Conservation (phyloP, 2,329 filamentous ascomycete species). For the Elsinoe australis region DNA sequence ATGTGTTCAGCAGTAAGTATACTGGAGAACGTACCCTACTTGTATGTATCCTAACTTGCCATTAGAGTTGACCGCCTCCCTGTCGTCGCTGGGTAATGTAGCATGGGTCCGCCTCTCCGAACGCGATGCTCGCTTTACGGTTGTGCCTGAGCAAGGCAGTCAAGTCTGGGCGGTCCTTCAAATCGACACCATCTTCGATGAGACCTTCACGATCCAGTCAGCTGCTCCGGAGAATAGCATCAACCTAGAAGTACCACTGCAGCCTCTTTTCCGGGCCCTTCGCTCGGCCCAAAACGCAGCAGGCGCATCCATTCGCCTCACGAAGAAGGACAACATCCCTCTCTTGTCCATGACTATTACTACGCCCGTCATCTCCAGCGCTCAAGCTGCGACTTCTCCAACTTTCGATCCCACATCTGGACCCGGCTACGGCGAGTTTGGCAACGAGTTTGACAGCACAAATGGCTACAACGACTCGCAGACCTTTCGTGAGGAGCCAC, state of each 20-base stretch:
- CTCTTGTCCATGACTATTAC: slow-evolving; percentile 85
- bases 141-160: slow-evolving; percentile 87
- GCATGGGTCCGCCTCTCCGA: slow-evolving; percentile 87
- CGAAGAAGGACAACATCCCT: slow-evolving; percentile 83
- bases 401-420: neutral
- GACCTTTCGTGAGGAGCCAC: slow-evolving; percentile 23
- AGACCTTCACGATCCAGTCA: slow-evolving; percentile 77
- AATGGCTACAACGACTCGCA: slow-evolving; percentile 19
- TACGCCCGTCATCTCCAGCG: slow-evolving; percentile 57
- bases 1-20: slow-evolving; percentile 48
- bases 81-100: slow-evolving; percentile 65
- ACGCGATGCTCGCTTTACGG: slow-evolving; percentile 82
- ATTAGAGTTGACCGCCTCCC: slow-evolving; percentile 54
- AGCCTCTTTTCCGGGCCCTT: slow-evolving; percentile 80
- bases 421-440: neutral
- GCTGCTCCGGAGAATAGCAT: slow-evolving; percentile 78
- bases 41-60: slow-evolving; percentile 25
- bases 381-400: slow-evolving; percentile 22
- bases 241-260: slow-evolving; percentile 91
- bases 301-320: slow-evolving; percentile 77
- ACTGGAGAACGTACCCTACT: too few relatives aligned
- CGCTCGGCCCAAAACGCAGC: slow-evolving; percentile 76
- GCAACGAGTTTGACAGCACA: slow-evolving; percentile 17
- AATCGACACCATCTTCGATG: slow-evolving; percentile 67
- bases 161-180: slow-evolving; percentile 69